These are phyloP conservation scores for Penicillium sp. DNA, from an alignment of 2,329 filamentous ascomycete genomes.

Conservation along the genomic window DNA sequence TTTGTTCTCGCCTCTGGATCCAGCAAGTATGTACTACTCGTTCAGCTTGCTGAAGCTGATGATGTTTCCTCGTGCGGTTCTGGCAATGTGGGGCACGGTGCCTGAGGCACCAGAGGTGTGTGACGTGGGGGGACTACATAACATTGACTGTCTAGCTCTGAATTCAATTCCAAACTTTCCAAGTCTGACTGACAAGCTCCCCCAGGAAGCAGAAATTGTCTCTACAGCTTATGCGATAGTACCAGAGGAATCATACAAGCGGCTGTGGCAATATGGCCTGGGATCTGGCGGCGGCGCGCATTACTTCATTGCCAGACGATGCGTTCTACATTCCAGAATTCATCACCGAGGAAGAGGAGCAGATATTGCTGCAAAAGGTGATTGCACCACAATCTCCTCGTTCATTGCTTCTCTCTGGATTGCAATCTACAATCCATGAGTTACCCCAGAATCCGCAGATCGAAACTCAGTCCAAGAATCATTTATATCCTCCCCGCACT, in stretches of 20 bases:
- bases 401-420: background rate
- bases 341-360: slow-evolving; percentile 74
- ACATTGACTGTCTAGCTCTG: background rate
- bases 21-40: background rate
- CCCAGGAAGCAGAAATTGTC: background rate
- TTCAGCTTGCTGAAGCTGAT: background rate
- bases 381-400: background rate
- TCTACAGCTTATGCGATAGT: background rate
- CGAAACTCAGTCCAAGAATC: background rate
- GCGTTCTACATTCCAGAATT: slow-evolving; percentile 89
- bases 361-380: slow-evolving; percentile 67
- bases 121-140: slow-evolving; percentile 3
- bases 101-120: slow-evolving; percentile 5
- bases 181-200: background rate
- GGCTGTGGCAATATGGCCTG: slow-evolving; percentile 9
- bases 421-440: background rate
- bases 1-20: background rate
- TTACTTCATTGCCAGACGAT: slow-evolving; percentile 34
- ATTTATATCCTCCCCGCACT: background rate
- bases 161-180: background rate
- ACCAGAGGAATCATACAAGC: background rate
- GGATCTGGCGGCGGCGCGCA: slow-evolving; percentile 33
- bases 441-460: background rate
- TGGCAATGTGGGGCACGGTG: slow-evolving; percentile 10
- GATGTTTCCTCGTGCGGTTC: slow-evolving; percentile 10